Evolutionary conservation across 192 early-diverging fungal genomes (phyloP).

Genomic region (Linnemannia schmuckeri): DNA sequence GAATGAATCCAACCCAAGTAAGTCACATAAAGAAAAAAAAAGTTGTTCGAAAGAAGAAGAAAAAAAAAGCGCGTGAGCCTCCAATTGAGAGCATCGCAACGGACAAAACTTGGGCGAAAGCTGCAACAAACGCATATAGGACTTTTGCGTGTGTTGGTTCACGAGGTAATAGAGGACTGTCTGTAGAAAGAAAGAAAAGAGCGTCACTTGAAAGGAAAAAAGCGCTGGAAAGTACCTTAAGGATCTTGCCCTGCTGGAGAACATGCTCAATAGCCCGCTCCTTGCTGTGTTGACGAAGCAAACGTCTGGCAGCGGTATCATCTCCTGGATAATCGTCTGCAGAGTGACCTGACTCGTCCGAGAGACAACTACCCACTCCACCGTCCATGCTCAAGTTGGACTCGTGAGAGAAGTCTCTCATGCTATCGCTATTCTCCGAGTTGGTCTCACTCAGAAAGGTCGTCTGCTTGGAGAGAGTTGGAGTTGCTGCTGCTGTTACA

Average conservation of each 20-base stretch:
- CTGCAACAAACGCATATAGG: no score
- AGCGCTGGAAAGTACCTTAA: slow-evolving; percentile 8
- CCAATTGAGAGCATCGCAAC: neutral
- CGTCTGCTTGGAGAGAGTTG: neutral
- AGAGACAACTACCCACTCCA: neutral
- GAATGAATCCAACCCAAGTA: neutral
- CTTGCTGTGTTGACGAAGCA: slow-evolving; percentile 12
- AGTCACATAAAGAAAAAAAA: neutral
- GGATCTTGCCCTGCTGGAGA: slow-evolving; percentile 30
- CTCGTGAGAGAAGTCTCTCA: neutral
- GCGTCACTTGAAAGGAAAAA: neutral
- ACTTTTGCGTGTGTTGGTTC: neutral
- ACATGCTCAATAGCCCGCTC: slow-evolving; percentile 31
- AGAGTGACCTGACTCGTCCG: neutral
- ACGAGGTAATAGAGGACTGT: neutral
- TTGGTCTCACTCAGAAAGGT: neutral
- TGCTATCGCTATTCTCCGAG: neutral
- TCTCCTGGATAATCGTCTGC: neutral
- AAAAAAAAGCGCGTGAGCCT: neutral
- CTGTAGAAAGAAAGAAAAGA: neutral
- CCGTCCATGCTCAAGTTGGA: neutral
- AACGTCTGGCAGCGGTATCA: neutral
- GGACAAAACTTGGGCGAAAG: neutral
- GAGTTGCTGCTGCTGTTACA: neutral
- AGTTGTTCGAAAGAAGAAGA: neutral